Evolutionary conservation across 306 rosid genomes (phyloP).

Genomic region (Argentina anserina): DNA sequence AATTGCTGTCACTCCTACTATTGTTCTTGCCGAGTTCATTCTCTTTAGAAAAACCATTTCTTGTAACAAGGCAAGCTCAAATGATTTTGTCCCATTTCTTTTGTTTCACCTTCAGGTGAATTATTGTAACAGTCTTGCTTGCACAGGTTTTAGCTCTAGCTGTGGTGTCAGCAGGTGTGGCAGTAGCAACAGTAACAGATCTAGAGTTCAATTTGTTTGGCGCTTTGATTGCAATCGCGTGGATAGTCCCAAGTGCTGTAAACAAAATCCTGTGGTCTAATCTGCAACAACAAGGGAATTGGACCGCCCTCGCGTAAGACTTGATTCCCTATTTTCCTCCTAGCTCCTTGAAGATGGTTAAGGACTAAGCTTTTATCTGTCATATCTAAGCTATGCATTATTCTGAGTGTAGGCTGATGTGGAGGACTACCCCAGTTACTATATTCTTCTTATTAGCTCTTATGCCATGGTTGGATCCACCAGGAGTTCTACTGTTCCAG

Average conservation of each 20-base stretch:
- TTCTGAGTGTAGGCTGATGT: constrained; percentile 68
- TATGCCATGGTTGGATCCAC: constrained; percentile 99
- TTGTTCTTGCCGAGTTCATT: constrained; percentile 80
- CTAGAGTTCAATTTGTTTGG: constrained; percentile 83
- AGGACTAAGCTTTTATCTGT: not conserved
- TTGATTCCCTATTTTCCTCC: constrained; percentile 1
- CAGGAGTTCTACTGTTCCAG: constrained; percentile 73
- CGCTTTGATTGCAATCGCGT: constrained; percentile 58
- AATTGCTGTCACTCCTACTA: constrained; percentile 95
- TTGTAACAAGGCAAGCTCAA: constrained; percentile 49
- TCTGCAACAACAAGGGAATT: constrained; percentile 74
- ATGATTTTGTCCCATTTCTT: not conserved
- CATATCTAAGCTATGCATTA: not conserved
- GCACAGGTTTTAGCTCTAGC: constrained; percentile 72
- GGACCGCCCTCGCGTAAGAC: constrained; percentile 93
- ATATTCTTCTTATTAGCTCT: constrained; percentile 73
- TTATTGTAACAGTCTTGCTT: constrained; percentile 7
- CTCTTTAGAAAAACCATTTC: constrained; percentile 62
- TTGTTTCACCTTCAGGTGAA: not conserved
- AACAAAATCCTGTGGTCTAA: constrained; percentile 87
- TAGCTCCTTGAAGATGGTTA: not conserved
- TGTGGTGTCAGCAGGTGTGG: constrained; percentile 72
- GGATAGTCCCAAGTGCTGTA: constrained; percentile 87
- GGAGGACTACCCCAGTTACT: constrained; percentile 84
- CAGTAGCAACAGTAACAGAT: constrained; percentile 86